A percentile compares a stretch with the other conserved stretches of the same genome.
These are phyloP conservation scores for Crucihimalaya himalaica DNA, from an alignment of 345 rosid species.

Conservation along the genomic window DNA sequence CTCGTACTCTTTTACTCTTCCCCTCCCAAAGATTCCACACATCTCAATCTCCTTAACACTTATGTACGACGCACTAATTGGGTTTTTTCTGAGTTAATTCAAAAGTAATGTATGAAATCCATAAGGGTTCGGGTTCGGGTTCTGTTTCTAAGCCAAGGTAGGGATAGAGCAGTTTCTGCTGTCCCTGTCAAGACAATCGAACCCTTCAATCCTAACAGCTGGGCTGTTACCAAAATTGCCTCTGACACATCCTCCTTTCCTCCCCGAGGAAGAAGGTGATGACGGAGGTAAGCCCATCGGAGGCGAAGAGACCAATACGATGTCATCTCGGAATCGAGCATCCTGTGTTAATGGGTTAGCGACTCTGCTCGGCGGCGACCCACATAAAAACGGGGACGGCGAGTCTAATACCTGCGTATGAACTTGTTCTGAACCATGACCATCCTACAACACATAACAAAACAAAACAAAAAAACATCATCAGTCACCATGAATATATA, in stretches of 20 bases:
- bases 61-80: conserved; percentile 31
- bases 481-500: background rate
- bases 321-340: conserved; percentile 80
- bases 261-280: conserved; percentile 61
- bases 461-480: background rate
- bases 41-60: conserved; percentile 23
- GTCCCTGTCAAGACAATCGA: conserved; percentile 94
- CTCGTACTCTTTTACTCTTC: background rate
- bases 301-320: conserved; percentile 23
- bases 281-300: conserved; percentile 45
- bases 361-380: conserved; percentile 99
- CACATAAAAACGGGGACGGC: conserved; percentile 78
- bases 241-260: conserved; percentile 74
- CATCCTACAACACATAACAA: conserved; percentile 49
- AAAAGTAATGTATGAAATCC: conserved; percentile 12
- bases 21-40: conserved; percentile 6
- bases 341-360: conserved; percentile 97
- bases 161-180: conserved; percentile 71
- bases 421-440: conserved; percentile 59
- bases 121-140: background rate
- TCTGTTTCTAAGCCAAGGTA: conserved; percentile 71
- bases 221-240: conserved; percentile 90
- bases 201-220: conserved; percentile 85
- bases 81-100: conserved; percentile 4
- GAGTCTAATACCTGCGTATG: conserved; percentile 56